These are phyloP conservation scores for Tylopilus rubrobrunneus DNA, from an alignment of 768 basidiomycete species.

Conservation along the genomic window DNA sequence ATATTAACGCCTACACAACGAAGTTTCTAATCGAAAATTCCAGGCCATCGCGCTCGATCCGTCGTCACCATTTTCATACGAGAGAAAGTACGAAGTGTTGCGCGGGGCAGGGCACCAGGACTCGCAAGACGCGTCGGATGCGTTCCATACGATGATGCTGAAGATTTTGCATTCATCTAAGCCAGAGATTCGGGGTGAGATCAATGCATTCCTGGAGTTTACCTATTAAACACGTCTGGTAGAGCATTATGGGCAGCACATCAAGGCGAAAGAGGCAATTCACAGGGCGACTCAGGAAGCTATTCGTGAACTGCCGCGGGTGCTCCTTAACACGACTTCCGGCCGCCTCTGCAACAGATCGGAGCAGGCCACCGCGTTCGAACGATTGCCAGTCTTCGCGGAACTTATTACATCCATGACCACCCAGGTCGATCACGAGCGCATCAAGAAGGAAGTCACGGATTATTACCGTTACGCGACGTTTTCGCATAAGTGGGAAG, in stretches of 20 bases:
- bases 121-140: neutral
- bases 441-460: too few relatives aligned
- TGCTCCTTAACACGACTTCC: neutral
- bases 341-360: neutral
- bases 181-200: neutral
- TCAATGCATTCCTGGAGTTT: neutral
- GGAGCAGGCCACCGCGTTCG: neutral
- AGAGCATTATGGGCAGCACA: neutral
- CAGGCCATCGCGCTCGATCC: neutral
- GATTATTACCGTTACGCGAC: too few relatives aligned
- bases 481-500: too few relatives aligned
- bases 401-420: neutral
- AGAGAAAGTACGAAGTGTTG: neutral
- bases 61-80: neutral
- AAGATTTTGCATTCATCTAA: neutral
- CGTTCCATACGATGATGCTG: neutral
- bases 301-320: neutral
- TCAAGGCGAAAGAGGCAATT: neutral
- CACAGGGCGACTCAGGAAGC: neutral
- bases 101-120: neutral
- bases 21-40: neutral
- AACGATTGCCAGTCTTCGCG: neutral
- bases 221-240: neutral
- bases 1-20: neutral
- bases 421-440: neutral